Evolutionary conservation across 805 yeast genomes (phyloP).

Genomic region (Suhomyces faveliae): DNA sequence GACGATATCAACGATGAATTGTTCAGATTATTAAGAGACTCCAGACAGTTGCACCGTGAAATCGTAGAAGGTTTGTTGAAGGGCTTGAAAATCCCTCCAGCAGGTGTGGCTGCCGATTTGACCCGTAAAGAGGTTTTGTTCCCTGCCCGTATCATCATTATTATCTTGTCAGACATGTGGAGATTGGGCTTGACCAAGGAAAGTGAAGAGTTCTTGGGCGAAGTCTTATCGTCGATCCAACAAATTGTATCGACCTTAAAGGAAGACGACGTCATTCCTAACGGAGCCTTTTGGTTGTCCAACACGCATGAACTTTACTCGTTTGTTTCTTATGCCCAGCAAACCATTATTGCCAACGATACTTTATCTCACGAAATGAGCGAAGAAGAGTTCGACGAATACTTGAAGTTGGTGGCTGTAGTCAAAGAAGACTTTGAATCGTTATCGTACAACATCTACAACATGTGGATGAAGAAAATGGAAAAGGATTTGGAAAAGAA

Average conservation of each 20-base stretch:
- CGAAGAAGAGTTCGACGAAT: conserved; percentile 85
- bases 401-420: conserved; percentile 82
- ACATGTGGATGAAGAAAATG: conserved; percentile 95
- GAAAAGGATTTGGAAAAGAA: conserved; percentile 87
- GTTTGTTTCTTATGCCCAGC: conserved; percentile 90
- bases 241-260: conserved; percentile 72
- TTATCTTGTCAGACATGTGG: conserved; percentile 97
- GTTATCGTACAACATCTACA: conserved; percentile 88
- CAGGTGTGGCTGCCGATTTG: conserved; percentile 79
- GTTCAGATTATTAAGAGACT: conserved; percentile 66
- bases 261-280: conserved; percentile 83
- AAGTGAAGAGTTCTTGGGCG: conserved; percentile 87
- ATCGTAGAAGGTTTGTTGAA: conserved; percentile 82
- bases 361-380: conserved; percentile 79
- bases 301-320: conserved; percentile 94
- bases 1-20: conserved; percentile 76
- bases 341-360: conserved; percentile 84
- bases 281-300: conserved; percentile 97
- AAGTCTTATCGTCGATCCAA: conserved; percentile 84
- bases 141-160: conserved; percentile 93
- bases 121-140: conserved; percentile 88
- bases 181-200: conserved; percentile 90
- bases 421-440: conserved; percentile 94
- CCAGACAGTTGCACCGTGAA: conserved; percentile 73
- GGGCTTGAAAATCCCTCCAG: conserved; percentile 81